Base-by-base conservation (phyloP, 2,329 filamentous ascomycete species). In the Neofusicoccum cordaticola region DNA sequence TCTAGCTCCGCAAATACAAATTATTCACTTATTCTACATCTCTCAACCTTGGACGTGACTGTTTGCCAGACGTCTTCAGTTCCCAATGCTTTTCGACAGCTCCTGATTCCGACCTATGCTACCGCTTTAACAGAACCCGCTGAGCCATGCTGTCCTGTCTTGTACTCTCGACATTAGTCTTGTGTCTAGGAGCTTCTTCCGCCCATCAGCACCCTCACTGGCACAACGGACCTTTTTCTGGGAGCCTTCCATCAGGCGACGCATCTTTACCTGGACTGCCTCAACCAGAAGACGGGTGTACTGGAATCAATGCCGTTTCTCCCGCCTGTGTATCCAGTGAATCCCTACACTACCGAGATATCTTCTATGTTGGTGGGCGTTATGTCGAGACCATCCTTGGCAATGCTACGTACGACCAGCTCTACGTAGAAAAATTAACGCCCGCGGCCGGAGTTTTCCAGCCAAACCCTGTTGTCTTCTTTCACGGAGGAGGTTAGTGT, bases 341-440 rank as follows among this genome's bases (percentile, higher is more conserved):
- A 19, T 58, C 53, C n/a, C 11, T 44, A 31, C 52, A 58, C 15
- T 31, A 45, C 53, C 53, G 37, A 11, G 53, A 58, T 17, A 42
- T 45, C 12, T 58, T 58, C 39, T 44, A 57, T 35, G n/a, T 34
- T n/a, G 37, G 52, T 15, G 27, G 27, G 27, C 27, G 27, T 7
- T 31, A 48, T 48, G 45, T 48, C 45, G 27, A 48, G 8, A 48
- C 17, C 45, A 27, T 9, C 45, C 2, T 19, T 7, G 66, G 66
- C 3, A 63, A 69, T n/a, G 13, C 34, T 4, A 53, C 15, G 6
- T 53, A 58, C 17, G 77, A 78, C 58, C 83, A 86, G 73, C 83
- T 85, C 77, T 85, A 85, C 67, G 81, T 85, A 27, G 84, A 86
- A 73, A 77, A 76, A 61, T 74, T 85, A n/a, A 67, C 69, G 6